Conservation (phyloP, 2,329 filamentous ascomycete species). For the Colletotrichum noveboracense region DNA sequence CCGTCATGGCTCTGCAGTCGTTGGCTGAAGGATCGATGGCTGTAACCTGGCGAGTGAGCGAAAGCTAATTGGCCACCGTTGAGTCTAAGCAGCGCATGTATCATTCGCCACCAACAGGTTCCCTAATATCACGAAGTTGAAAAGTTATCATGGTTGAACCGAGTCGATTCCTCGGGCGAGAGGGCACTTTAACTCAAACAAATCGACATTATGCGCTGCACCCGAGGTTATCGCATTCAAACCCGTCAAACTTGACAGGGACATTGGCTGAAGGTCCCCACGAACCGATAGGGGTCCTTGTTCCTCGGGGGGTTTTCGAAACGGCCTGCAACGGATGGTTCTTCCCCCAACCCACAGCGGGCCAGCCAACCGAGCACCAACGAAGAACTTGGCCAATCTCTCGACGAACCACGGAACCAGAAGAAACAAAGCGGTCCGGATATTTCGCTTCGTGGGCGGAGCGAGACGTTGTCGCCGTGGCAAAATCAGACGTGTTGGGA, state of each 20-base stretch:
- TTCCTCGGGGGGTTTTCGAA: neutral
- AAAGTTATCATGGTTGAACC: neutral
- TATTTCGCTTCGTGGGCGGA: neutral
- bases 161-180: neutral
- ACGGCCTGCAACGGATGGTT: slow-evolving; percentile 5
- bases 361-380: neutral
- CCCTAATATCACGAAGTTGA: accelerated
- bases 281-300: neutral
- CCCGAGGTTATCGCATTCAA: neutral
- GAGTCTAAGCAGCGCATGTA: neutral
- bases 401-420: neutral
- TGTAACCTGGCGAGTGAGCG: neutral
- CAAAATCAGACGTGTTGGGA: neutral
- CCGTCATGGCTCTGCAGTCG: neutral
- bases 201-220: neutral
- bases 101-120: neutral
- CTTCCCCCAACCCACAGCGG: neutral
- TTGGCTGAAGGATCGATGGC: neutral
- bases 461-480: neutral
- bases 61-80: neutral
- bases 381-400: neutral
- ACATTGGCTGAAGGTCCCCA: neutral
- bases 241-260: neutral
- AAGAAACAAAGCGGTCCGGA: neutral
- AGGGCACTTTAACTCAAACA: neutral